phyloP scores from a whole-genome alignment of 2,329 filamentous ascomycete genomes.

The Stachybotrys echinatus region DNA sequence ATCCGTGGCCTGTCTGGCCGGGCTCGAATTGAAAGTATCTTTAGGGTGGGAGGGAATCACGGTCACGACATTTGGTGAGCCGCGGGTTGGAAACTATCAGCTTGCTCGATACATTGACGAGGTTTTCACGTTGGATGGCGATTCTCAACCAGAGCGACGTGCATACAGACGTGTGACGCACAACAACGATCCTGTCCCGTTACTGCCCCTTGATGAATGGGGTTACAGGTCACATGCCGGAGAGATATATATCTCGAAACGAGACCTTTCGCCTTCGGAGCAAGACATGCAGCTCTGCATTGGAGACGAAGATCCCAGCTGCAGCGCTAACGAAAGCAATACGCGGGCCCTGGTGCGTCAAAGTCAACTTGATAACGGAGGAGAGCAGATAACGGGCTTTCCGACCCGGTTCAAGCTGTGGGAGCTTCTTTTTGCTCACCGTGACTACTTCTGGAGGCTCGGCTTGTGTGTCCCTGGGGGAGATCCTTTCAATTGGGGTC shows the following conservation, averaged over 20 bases:
- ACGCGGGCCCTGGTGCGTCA: conserved; percentile 19
- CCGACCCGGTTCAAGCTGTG: conserved; percentile 68
- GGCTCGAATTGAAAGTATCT: conserved; percentile 67
- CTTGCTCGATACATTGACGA: conserved; percentile 51
- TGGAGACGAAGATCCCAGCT: conserved; percentile 66
- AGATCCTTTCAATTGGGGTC: conserved; percentile 62
- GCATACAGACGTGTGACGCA: conserved; percentile 79
- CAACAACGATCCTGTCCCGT: conserved; percentile 77
- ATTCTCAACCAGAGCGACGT: conserved; percentile 24
- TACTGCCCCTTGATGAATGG: conserved; percentile 83
- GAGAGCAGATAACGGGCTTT: conserved; percentile 38
- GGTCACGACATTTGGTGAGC: conserved; percentile 92
- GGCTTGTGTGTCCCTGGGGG: conserved; percentile 84
- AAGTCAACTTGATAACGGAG: conserved; percentile 13
- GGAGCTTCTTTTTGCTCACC: conserved; percentile 87
- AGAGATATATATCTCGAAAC: conserved; percentile 79
- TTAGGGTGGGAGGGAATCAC: conserved; percentile 69
- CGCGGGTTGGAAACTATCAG: conserved; percentile 56
- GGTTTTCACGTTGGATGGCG: conserved; percentile 39
- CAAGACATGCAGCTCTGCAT: conserved; percentile 66
- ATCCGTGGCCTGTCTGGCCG: conserved; percentile 83
- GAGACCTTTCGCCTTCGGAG: conserved; percentile 60
- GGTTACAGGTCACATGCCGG: conserved; percentile 80
- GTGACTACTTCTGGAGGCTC: conserved; percentile 94
- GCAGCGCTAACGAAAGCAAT: conserved; percentile 58